These are phyloP conservation scores for Lizonia empirigonia DNA, from an alignment of 2,329 filamentous ascomycete genomes.

Conservation along the genomic window DNA sequence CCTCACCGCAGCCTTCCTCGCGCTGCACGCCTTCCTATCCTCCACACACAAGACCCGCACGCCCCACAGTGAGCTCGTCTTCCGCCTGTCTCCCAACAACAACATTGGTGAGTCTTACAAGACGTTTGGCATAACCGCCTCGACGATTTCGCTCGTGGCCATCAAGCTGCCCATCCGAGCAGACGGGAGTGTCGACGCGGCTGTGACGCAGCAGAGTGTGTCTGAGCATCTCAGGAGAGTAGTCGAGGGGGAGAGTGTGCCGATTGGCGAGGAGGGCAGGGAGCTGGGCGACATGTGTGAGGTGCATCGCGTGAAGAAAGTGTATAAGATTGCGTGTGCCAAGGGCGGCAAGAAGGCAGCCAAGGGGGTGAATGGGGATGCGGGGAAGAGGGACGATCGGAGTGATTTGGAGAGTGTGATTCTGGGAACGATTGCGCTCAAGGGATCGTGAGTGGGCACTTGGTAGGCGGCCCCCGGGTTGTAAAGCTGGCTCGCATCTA, in stretches of 20 bases:
- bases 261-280: conserved; percentile 24
- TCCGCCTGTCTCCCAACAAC: conserved; percentile 77
- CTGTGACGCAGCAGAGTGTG: conserved; percentile 34
- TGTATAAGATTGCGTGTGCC: conserved; percentile 72
- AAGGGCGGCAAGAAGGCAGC: conserved; percentile 50
- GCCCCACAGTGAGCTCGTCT: conserved; percentile 87
- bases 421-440: conserved; percentile 77
- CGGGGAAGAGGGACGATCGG: conserved; percentile 47
- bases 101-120: conserved; percentile 94
- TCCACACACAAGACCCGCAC: conserved; percentile 73
- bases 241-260: conserved; percentile 35
- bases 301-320: conserved; percentile 73
- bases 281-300: conserved; percentile 59
- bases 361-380: conserved; percentile 42
- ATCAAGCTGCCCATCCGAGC: conserved; percentile 69
- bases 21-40: conserved; percentile 69
- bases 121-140: conserved; percentile 78
- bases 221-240: conserved; percentile 29
- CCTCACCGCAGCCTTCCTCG: conserved; percentile 76
- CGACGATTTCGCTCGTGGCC: conserved; percentile 74
- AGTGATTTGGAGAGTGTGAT: conserved; percentile 71
- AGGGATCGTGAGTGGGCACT: conserved; percentile 56
- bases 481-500: no score
- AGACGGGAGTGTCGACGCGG: conserved; percentile 7
- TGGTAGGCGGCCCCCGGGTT: no score